These are phyloP conservation scores for Mucor sp. DNA, from an alignment of 371 early-diverging fungal species.

Conservation along the genomic window DNA sequence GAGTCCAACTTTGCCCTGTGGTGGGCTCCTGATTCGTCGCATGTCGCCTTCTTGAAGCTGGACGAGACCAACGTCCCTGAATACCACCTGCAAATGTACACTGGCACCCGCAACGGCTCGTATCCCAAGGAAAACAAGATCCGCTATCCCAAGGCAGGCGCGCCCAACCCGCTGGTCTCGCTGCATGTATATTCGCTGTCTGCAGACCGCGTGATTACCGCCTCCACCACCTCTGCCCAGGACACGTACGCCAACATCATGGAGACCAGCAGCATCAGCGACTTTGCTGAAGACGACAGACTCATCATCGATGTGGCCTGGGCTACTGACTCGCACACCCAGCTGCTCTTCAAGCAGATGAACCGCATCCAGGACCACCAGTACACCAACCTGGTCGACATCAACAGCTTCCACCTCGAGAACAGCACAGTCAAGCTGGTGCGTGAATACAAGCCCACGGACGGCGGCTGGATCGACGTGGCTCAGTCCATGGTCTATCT, in stretches of 20 bases:
- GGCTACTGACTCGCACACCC: constrained; percentile 64
- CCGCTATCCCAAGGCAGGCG: constrained; percentile 90
- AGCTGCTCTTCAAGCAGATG: constrained; percentile 78
- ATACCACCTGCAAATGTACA: constrained; percentile 70
- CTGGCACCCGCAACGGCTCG: constrained; percentile 35
- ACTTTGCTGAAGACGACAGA: constrained; percentile 67
- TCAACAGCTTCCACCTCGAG: constrained; percentile 13
- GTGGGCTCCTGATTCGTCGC: constrained; percentile 88
- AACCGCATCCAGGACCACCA: constrained; percentile 90
- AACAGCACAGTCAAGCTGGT: constrained; percentile 40
- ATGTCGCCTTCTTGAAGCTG: constrained; percentile 82
- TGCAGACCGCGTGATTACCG: constrained; percentile 25
- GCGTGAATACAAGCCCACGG: constrained; percentile 59
- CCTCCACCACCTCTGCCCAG: constrained; percentile 12
- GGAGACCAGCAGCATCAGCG: background rate
- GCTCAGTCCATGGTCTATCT: constrained; percentile 51
- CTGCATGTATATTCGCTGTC: constrained; percentile 63
- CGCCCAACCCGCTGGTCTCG: constrained; percentile 80
- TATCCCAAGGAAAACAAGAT: constrained; percentile 76
- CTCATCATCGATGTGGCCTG: constrained; percentile 84
- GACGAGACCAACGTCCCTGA: constrained; percentile 84
- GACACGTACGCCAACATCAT: constrained; percentile 14
- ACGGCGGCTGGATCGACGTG: constrained; percentile 79
- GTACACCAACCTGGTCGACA: constrained; percentile 60
- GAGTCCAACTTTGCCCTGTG: constrained; percentile 69